Percentiles rank a stretch among this genome's conserved stretches.
Evolutionary conservation across 2,329 filamentous ascomycete species (phyloP).

Genomic region (Exophiala dermatitidis): DNA sequence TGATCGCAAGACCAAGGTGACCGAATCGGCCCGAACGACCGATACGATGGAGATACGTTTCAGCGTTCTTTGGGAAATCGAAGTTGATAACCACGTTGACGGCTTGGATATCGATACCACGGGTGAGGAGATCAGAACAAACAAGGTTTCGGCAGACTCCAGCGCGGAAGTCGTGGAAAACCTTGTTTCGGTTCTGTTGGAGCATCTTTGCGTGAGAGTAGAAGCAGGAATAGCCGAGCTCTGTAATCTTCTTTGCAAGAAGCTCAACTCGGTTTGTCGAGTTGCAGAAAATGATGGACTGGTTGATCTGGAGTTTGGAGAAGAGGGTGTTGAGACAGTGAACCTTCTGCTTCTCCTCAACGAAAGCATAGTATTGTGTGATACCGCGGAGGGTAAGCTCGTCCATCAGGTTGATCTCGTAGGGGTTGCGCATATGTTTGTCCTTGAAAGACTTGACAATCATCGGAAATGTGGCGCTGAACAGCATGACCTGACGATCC

Average conservation of each 20-base stretch:
- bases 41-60: constrained; percentile 97
- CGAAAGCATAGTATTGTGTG: constrained; percentile 98
- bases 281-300: constrained; percentile 99
- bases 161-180: constrained; percentile 98
- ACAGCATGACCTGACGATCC: constrained; percentile 98
- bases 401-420: constrained; percentile 99
- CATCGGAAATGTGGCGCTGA: constrained; percentile 94
- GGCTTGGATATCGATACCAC: constrained; percentile 98
- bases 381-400: constrained; percentile 96
- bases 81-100: constrained; percentile 99
- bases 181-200: constrained; percentile 91
- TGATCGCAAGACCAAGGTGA: constrained; percentile 94
- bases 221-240: constrained; percentile 98
- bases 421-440: constrained; percentile 92
- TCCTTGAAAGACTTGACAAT: constrained; percentile 97
- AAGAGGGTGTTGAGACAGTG: constrained; percentile 98
- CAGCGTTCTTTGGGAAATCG: constrained; percentile 98
- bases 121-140: constrained; percentile 92
- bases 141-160: constrained; percentile 96
- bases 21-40: constrained; percentile 95
- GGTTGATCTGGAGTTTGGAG: constrained; percentile 98
- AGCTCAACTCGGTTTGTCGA: constrained; percentile 97
- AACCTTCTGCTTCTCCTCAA: constrained; percentile 98
- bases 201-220: constrained; percentile 99
- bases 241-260: constrained; percentile 97